A percentile compares a stretch with the other conserved stretches of the same genome.
These are phyloP conservation scores for Penicillium sp. DNA, from an alignment of 2,329 filamentous ascomycete species.

Conservation along the genomic window DNA sequence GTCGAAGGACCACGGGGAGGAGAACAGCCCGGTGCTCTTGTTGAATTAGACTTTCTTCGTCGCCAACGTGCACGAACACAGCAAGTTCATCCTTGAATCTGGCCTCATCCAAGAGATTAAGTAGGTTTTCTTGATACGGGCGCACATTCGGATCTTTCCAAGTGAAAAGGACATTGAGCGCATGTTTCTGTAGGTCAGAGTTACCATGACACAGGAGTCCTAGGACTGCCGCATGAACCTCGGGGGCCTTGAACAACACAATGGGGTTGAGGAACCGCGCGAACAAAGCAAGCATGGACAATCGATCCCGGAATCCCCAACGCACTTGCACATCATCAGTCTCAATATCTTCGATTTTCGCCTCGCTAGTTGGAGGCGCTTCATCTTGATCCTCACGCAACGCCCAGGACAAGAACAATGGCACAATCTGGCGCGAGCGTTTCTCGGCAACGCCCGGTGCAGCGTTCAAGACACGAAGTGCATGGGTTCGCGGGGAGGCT, in stretches of 20 bases:
- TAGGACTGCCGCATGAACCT: constrained; percentile 75
- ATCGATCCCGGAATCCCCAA: constrained; percentile 67
- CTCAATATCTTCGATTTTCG: constrained; percentile 11
- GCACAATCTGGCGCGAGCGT: constrained; percentile 78
- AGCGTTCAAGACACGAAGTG: constrained; percentile 72
- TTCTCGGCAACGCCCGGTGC: constrained; percentile 80
- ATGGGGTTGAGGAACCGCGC: constrained; percentile 82
- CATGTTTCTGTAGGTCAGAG: constrained; percentile 79
- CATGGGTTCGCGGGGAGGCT: constrained; percentile 67
- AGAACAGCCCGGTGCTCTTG: constrained; percentile 69
- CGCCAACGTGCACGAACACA: constrained; percentile 74
- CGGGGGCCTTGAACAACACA: constrained; percentile 73
- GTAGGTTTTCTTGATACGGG: constrained; percentile 79
- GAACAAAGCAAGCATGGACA: constrained; percentile 77
- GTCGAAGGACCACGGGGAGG: constrained; percentile 80
- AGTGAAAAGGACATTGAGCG: constrained; percentile 78
- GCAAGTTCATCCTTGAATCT: constrained; percentile 93
- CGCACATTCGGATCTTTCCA: constrained; percentile 81
- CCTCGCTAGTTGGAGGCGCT: constrained; percentile 23
- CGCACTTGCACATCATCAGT: constrained; percentile 26
- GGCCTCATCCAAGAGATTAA: constrained; percentile 84
- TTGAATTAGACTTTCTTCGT: constrained; percentile 65
- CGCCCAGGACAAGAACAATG: constrained; percentile 82
- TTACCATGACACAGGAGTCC: constrained; percentile 83
- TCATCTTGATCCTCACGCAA: constrained; percentile 50